Evolutionary conservation across 805 yeast species (phyloP).

Genomic region (Wickerhamiella shivajii): DNA sequence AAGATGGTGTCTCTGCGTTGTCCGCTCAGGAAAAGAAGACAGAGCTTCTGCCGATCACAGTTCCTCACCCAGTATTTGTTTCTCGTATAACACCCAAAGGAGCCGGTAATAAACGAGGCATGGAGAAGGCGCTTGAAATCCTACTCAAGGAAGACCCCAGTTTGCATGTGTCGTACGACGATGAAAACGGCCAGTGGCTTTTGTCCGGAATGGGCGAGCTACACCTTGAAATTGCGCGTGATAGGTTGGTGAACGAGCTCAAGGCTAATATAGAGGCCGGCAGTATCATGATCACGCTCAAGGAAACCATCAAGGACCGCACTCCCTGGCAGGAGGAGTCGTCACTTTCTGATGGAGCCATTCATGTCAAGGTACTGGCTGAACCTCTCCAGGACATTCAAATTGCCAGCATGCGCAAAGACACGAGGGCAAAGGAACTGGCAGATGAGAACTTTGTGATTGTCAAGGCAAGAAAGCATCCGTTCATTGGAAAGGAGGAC

Average conservation of each 20-base stretch:
- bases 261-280: slow-evolving; percentile 72
- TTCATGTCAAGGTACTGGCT: slow-evolving; percentile 8
- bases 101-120: slow-evolving; percentile 59
- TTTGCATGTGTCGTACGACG: slow-evolving; percentile 49
- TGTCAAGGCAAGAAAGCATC: slow-evolving; percentile 15
- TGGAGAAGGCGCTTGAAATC: slow-evolving; percentile 53
- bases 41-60: slow-evolving; percentile 55
- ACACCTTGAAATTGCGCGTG: slow-evolving; percentile 77
- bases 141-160: slow-evolving; percentile 87
- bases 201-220: slow-evolving; percentile 96
- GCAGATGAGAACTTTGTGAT: slow-evolving; percentile 5
- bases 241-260: slow-evolving; percentile 64
- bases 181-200: slow-evolving; percentile 78
- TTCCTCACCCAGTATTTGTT: slow-evolving; percentile 90
- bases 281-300: slow-evolving; percentile 76
- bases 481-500: slow-evolving; percentile 20
- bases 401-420: not conserved
- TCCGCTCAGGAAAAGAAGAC: slow-evolving; percentile 31
- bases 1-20: slow-evolving; percentile 35
- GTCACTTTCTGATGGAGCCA: slow-evolving; percentile 18
- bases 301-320: slow-evolving; percentile 40
- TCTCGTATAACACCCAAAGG: slow-evolving; percentile 72
- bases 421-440: not conserved
- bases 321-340: not conserved
- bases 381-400: slow-evolving; percentile 5